Evolutionary conservation across 176 grass and related monocot genomes (phyloP).

Genomic region (Aegilops umbellulata): DNA sequence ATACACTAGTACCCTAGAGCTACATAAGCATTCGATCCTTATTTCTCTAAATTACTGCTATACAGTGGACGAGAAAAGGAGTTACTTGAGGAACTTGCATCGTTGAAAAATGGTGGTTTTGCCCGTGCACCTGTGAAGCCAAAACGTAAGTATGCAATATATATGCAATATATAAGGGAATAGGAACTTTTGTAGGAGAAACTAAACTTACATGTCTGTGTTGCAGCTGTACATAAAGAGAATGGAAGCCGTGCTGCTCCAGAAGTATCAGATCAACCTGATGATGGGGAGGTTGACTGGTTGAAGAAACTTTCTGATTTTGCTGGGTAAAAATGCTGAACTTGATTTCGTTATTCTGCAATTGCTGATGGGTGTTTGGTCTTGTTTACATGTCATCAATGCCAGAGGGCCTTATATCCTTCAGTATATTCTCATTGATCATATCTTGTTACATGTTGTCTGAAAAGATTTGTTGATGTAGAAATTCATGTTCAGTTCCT

Average conservation of each 20-base stretch:
- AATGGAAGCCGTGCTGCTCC: constrained; percentile 33
- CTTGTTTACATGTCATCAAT: background rate
- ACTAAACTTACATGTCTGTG: constrained; percentile 8
- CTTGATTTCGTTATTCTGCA: background rate
- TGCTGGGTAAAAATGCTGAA: constrained; percentile 76
- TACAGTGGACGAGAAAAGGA: constrained; percentile 71
- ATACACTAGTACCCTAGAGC: background rate
- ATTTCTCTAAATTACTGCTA: constrained; percentile 10
- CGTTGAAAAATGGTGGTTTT: constrained; percentile 50
- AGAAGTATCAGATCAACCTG: constrained; percentile 45
- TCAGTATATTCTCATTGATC: background rate
- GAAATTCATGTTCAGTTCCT: background rate
- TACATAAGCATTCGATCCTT: background rate
- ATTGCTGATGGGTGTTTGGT: background rate
- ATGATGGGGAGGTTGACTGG: constrained; percentile 59
- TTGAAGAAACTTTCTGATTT: constrained; percentile 93
- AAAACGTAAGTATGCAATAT: constrained; percentile 44
- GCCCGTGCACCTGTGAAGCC: constrained; percentile 40
- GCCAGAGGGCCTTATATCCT: background rate
- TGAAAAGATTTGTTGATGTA: background rate
- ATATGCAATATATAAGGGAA: background rate
- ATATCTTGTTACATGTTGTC: background rate
- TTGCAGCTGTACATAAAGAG: constrained; percentile 53
- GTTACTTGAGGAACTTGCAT: constrained; percentile 88
- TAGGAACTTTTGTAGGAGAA: background rate